Conservation (phyloP, 106 monocot species). For the Triglochin maritima region DNA sequence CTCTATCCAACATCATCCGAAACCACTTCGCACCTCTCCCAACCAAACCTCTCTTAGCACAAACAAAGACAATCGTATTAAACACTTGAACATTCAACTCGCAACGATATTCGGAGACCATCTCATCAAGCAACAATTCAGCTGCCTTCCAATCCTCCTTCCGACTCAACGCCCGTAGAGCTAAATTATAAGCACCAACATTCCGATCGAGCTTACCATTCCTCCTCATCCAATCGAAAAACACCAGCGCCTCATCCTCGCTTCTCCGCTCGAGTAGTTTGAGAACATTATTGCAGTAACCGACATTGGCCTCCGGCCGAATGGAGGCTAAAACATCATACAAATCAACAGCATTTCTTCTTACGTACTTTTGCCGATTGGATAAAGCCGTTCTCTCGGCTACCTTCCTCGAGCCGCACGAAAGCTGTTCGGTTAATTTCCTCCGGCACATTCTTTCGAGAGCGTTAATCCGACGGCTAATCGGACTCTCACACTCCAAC, state of each 20-base stretch:
- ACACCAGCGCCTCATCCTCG: conserved; percentile 37
- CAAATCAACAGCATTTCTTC: conserved; percentile 9
- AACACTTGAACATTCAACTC: conserved; percentile 43
- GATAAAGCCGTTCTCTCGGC: conserved; percentile 4
- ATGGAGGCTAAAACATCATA: conserved; percentile 29
- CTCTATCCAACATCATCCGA: conserved; percentile 51
- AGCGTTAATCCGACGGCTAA: neutral
- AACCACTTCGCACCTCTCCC: conserved; percentile 62
- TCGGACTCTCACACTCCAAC: neutral
- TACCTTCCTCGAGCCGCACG: conserved; percentile 19
- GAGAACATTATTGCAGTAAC: conserved; percentile 55
- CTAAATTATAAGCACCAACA: conserved; percentile 51
- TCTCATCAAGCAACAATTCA: conserved; percentile 50
- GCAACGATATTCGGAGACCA: conserved; percentile 41
- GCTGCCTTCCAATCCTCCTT: conserved; percentile 70
- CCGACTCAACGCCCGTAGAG: conserved; percentile 50
- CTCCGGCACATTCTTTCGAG: conserved; percentile 11
- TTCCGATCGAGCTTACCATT: conserved; percentile 77
- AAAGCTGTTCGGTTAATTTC: conserved; percentile 23
- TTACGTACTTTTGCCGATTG: conserved; percentile 5
- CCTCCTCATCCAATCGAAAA: conserved; percentile 77
- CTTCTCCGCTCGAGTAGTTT: conserved; percentile 42
- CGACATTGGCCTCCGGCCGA: conserved; percentile 28
- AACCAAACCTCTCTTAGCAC: conserved; percentile 47
- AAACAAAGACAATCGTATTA: conserved; percentile 55